These are phyloP conservation scores for Alternaria sp. DNA, from an alignment of 2,329 filamentous ascomycete genomes.

Conservation along the genomic window DNA sequence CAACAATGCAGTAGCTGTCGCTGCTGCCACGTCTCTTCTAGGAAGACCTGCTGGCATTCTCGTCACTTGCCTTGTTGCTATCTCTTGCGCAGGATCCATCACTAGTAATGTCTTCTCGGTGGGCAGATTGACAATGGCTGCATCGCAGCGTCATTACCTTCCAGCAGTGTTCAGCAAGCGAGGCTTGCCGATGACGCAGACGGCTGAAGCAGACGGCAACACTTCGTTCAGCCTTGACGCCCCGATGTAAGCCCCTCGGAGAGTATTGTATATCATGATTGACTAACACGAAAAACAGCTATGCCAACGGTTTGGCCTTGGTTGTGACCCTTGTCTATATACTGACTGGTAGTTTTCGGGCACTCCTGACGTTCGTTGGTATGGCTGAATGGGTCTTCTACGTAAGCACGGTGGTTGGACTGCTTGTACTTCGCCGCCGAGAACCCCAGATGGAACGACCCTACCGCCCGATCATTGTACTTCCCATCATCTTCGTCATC, in stretches of 20 bases:
- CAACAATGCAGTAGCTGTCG: conserved; percentile 68
- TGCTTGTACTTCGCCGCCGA: conserved; percentile 64
- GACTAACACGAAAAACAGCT: conserved; percentile 29
- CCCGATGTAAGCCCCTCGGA: conserved; percentile 38
- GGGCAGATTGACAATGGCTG: conserved; percentile 68
- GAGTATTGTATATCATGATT: conserved; percentile 9
- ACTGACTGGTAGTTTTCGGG: conserved; percentile 67
- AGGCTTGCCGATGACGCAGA: conserved; percentile 33
- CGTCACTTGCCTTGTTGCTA: conserved; percentile 65
- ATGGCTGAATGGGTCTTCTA: conserved; percentile 66
- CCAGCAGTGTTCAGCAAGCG: conserved; percentile 44
- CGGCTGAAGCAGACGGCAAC: conserved; percentile 10
- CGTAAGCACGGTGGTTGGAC: conserved; percentile 68
- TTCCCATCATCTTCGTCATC: conserved; percentile 63
- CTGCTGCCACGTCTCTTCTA: conserved; percentile 61
- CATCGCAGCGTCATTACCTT: conserved; percentile 52
- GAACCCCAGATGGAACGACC: conserved; percentile 65
- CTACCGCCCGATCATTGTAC: conserved; percentile 62
- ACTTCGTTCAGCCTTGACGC: conserved; percentile 38
- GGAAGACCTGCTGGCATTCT: conserved; percentile 63
- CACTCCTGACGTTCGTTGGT: conserved; percentile 62
- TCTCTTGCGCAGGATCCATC: conserved; percentile 69
- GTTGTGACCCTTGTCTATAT: conserved; percentile 64
- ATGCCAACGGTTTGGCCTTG: conserved; percentile 41
- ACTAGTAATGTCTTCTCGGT: conserved; percentile 70